A percentile compares a stretch with the other conserved stretches of the same genome.
phyloP scores from a whole-genome alignment of 495 filamentous ascomycete species.

The Penicillium dipodomyicola region DNA sequence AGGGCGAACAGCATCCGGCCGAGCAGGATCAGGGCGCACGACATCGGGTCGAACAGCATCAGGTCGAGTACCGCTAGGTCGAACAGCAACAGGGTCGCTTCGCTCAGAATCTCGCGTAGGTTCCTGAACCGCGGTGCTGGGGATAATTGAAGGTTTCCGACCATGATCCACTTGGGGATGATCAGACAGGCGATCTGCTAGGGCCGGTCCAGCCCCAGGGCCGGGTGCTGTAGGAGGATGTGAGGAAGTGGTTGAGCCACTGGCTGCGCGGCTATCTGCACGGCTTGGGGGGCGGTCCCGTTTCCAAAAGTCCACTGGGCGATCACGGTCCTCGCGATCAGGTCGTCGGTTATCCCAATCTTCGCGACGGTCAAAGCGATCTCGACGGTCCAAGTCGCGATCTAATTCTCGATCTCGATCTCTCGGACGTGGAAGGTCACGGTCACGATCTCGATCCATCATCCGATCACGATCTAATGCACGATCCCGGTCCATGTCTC shows the following conservation, averaged over 20 bases:
- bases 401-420: conserved; percentile 38
- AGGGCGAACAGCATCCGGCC: background rate
- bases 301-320: conserved; percentile 57
- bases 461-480: conserved; percentile 30
- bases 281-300: conserved; percentile 47
- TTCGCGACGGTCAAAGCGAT: conserved; percentile 50
- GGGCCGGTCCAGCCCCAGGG: background rate
- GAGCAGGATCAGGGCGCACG: background rate
- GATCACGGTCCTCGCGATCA: conserved; percentile 56
- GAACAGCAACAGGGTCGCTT: conserved; percentile 35
- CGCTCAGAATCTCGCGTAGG: conserved; percentile 43
- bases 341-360: conserved; percentile 39
- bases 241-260: conserved; percentile 27
- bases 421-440: conserved; percentile 24
- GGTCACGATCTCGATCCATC: conserved; percentile 34
- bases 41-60: background rate
- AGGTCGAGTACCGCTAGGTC: conserved; percentile 10
- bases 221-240: conserved; percentile 18
- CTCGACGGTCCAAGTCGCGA: conserved; percentile 40
- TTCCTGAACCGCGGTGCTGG: conserved; percentile 31
- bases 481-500: conserved; percentile 39
- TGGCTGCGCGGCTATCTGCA: conserved; percentile 41
- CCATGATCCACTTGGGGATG: conserved; percentile 30
- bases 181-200: conserved; percentile 25
- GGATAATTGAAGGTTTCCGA: conserved; percentile 37